A percentile compares a stretch with the other conserved stretches of the same genome.
phyloP scores from a whole-genome alignment of 148 eudicot species.

The Silene conica region DNA sequence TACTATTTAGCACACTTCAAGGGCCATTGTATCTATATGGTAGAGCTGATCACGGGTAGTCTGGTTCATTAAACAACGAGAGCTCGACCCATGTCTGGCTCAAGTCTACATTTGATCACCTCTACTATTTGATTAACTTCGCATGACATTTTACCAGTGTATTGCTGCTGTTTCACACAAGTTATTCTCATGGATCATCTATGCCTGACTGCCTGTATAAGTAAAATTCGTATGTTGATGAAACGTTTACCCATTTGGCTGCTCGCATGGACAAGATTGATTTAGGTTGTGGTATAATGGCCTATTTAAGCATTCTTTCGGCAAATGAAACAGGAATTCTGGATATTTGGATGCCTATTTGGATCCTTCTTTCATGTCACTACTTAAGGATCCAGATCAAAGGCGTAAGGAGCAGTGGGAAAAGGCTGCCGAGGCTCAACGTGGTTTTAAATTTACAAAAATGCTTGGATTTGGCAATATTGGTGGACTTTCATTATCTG shows the following conservation, averaged over 20 bases:
- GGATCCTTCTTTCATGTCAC: conserved; percentile 98
- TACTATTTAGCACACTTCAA: too few relatives aligned
- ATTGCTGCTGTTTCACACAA: too few relatives aligned
- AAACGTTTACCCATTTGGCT: not conserved
- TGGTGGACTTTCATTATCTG: conserved; percentile 80
- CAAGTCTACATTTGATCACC: too few relatives aligned
- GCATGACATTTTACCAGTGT: too few relatives aligned
- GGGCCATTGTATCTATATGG: too few relatives aligned
- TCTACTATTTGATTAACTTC: too few relatives aligned
- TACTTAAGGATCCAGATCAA: conserved; percentile 96
- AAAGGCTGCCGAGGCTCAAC: conserved; percentile 82
- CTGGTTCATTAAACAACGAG: too few relatives aligned
- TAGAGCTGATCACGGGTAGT: too few relatives aligned
- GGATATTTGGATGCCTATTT: conserved; percentile 79
- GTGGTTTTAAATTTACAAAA: conserved; percentile 66
- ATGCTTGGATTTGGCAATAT: conserved; percentile 88
- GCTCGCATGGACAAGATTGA: not conserved
- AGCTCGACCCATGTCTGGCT: too few relatives aligned
- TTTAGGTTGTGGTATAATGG: not conserved
- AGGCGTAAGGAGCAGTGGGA: conserved; percentile 90
- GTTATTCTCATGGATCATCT: too few relatives aligned
- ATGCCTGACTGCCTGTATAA: too few relatives aligned
- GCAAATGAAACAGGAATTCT: conserved; percentile 55
- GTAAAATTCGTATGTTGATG: too few relatives aligned
- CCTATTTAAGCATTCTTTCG: not conserved